phyloP scores from a whole-genome alignment of 2,329 filamentous ascomycete species.

The Ascomycota sp. region DNA sequence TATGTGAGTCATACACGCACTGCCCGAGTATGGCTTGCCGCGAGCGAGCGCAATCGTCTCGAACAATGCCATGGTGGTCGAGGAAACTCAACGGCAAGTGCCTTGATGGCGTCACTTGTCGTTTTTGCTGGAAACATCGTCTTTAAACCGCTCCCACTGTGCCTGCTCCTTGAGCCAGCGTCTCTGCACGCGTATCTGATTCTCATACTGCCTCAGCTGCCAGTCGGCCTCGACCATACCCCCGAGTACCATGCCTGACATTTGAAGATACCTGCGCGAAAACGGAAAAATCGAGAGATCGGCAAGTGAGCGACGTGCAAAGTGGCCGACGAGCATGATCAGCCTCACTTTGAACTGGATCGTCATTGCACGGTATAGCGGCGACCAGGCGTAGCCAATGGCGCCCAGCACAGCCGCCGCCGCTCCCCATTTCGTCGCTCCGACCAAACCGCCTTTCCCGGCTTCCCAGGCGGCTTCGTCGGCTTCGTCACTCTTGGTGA shows the following conservation, averaged over 20 bases:
- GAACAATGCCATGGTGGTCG: constrained; percentile 11
- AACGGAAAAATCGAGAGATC: too few relatives aligned
- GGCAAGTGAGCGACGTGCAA: constrained; percentile 1
- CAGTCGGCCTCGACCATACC: constrained; percentile 57
- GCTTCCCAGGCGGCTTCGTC: constrained; percentile 53
- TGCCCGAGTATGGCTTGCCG: too few relatives aligned
- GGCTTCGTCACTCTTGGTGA: constrained; percentile 44
- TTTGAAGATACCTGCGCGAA: constrained; percentile 48
- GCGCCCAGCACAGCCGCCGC: constrained; percentile 40
- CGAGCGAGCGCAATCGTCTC: too few relatives aligned
- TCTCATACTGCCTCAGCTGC: constrained; percentile 46
- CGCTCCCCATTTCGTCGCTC: constrained; percentile 55
- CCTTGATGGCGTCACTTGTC: constrained; percentile 9
- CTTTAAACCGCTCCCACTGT: constrained; percentile 47
- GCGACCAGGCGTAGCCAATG: constrained; percentile 42
- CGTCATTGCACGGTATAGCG: constrained; percentile 51
- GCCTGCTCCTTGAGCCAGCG: constrained; percentile 43
- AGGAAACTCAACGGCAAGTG: not conserved
- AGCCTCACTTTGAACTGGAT: constrained; percentile 59
- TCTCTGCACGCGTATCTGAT: constrained; percentile 41
- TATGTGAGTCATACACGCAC: too few relatives aligned
- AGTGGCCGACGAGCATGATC: not conserved
- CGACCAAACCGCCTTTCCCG: constrained; percentile 41
- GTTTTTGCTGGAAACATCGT: constrained; percentile 29
- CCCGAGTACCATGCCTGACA: constrained; percentile 70